Percentiles rank a stretch among this genome's conserved stretches.
These are phyloP conservation scores for Colletotrichum simmondsii DNA, from an alignment of 2,329 filamentous ascomycete genomes.

Conservation along the genomic window DNA sequence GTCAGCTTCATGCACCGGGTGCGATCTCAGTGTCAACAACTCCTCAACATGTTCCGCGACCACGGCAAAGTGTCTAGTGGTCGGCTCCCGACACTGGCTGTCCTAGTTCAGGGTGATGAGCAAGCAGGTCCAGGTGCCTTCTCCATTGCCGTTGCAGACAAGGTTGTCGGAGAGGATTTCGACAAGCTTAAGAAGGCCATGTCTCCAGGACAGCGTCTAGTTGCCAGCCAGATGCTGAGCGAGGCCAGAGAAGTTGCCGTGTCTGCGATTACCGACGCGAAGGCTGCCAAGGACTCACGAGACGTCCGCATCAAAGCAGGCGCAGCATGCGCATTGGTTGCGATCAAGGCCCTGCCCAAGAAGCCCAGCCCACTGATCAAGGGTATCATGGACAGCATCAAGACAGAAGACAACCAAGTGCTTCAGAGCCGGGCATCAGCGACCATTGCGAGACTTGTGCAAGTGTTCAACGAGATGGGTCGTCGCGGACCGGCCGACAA, in stretches of 20 bases:
- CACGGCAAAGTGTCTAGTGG: conserved; percentile 82
- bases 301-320: conserved; percentile 89
- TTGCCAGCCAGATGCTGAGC: conserved; percentile 80
- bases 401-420: conserved; percentile 90
- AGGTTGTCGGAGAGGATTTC: conserved; percentile 86
- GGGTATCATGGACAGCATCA: conserved; percentile 97
- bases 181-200: conserved; percentile 90
- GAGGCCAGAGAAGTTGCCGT: conserved; percentile 80
- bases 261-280: conserved; percentile 82
- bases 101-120: conserved; percentile 92
- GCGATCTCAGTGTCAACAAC: conserved; percentile 88
- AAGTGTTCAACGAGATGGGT: conserved; percentile 82
- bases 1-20: conserved; percentile 91
- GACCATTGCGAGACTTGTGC: conserved; percentile 87
- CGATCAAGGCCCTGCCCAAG: conserved; percentile 89
- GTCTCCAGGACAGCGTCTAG: conserved; percentile 86
- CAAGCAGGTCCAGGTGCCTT: conserved; percentile 95
- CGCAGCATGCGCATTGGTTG: conserved; percentile 87
- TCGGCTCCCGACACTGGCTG: conserved; percentile 83
- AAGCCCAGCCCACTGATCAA: conserved; percentile 95
- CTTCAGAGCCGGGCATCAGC: conserved; percentile 87
- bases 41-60: conserved; percentile 92
- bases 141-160: conserved; percentile 87
- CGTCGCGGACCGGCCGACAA: conserved; percentile 92
- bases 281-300: conserved; percentile 79